A percentile compares a stretch with the other conserved stretches of the same genome.
Conservation (phyloP, 768 basidiomycete genomes). For the Agrocybe praecox region DNA sequence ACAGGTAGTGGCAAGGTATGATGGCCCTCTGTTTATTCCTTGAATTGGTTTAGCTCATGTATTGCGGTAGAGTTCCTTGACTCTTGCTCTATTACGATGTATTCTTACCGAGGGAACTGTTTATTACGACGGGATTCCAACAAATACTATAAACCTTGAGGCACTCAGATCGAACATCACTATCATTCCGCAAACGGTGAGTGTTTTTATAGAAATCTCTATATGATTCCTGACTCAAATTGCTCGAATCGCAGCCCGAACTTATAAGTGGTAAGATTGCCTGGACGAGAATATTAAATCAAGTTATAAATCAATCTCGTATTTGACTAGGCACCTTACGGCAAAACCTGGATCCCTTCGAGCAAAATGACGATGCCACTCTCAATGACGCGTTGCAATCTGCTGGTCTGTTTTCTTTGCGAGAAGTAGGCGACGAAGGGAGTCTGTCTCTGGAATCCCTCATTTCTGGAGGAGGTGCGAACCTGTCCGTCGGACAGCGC, state of each 20-base stretch:
- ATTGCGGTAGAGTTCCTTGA: constrained; percentile 28
- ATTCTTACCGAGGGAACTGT: constrained; percentile 56
- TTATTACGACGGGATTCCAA: constrained; percentile 52
- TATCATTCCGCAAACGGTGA: constrained; percentile 4
- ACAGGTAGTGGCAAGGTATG: constrained; percentile 6
- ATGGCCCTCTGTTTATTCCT: neutral
- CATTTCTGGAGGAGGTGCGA: constrained; percentile 52
- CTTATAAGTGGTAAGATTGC: constrained; percentile 8
- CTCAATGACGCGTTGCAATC: neutral
- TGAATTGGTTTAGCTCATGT: neutral
- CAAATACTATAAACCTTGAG: constrained; percentile 51
- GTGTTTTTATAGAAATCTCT: neutral
- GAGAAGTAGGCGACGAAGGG: neutral
- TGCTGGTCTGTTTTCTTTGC: neutral
- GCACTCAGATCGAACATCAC: constrained; percentile 42
- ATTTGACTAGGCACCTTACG: constrained; percentile 6
- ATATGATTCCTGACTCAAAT: neutral
- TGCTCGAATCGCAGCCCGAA: neutral
- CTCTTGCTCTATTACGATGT: constrained; percentile 54
- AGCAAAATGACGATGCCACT: constrained; percentile 1
- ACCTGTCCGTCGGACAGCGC: constrained; percentile 75
- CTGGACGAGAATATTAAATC: neutral
- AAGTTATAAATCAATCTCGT: neutral
- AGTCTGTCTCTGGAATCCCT: neutral
- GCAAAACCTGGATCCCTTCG: constrained; percentile 4